These are phyloP conservation scores for Phytophthora nicotianae DNA, from an alignment of 352 stramenopile species.

Conservation along the genomic window DNA sequence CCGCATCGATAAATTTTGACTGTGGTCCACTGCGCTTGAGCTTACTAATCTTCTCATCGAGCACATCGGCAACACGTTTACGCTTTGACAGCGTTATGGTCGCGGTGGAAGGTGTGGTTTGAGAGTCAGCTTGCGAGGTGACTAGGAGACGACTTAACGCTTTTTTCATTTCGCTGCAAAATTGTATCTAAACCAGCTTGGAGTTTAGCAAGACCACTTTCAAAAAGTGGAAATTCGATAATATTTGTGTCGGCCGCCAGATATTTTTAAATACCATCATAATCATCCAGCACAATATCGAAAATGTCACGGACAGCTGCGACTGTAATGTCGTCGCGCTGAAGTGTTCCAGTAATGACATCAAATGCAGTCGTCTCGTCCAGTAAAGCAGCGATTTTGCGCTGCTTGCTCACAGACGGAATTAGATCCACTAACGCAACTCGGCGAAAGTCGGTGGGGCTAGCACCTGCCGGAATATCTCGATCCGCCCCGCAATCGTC, in stretches of 20 bases:
- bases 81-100: too few relatives aligned
- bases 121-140: too few relatives aligned
- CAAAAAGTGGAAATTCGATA: background rate
- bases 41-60: too few relatives aligned
- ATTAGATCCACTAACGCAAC: background rate
- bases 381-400: background rate
- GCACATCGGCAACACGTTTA: too few relatives aligned
- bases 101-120: too few relatives aligned
- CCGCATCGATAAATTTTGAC: too few relatives aligned
- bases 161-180: too few relatives aligned
- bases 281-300: background rate
- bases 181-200: background rate
- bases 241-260: background rate
- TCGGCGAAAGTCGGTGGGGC: background rate
- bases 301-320: background rate
- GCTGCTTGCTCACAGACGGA: background rate
- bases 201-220: background rate
- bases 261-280: background rate
- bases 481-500: background rate
- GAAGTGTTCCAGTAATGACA: background rate
- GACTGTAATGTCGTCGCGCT: background rate
- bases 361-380: background rate
- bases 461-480: background rate
- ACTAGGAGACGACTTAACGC: too few relatives aligned
- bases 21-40: too few relatives aligned